Conservation (phyloP, 2,329 filamentous ascomycete genomes). For the Fusarium sp. region DNA sequence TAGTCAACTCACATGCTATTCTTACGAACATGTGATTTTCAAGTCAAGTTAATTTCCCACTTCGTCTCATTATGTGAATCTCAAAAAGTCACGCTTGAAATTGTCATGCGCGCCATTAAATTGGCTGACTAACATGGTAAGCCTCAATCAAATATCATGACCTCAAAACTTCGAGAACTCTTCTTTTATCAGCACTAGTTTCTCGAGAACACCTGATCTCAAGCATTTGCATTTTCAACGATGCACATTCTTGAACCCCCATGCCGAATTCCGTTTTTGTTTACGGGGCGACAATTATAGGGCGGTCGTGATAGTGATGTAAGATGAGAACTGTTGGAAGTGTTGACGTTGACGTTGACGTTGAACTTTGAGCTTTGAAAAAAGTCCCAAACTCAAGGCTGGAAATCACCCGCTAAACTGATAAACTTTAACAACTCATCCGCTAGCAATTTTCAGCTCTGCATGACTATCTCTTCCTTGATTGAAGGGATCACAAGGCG, state of each 20-base stretch:
- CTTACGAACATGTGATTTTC: background rate
- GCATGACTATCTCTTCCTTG: background rate
- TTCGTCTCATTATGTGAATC: background rate
- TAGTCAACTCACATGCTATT: background rate
- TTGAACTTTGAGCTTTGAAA: background rate
- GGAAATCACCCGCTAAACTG: background rate
- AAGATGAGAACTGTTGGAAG: background rate
- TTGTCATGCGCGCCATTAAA: background rate
- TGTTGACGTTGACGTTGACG: background rate
- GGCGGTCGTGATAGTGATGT: background rate
- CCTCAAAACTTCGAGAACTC: background rate
- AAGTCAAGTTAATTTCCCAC: background rate
- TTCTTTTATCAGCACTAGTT: background rate
- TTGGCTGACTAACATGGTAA: background rate
- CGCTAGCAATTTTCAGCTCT: background rate
- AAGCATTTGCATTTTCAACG: background rate
- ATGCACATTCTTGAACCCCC: background rate
- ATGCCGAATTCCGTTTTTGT: background rate
- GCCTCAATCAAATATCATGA: background rate
- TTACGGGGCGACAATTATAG: background rate
- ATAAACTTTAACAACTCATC: background rate
- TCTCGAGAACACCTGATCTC: background rate
- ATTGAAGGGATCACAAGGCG: slow-evolving; percentile 1
- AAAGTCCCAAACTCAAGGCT: background rate
- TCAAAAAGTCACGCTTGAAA: background rate